Conservation (phyloP, 257 asterid genomes). For the Primulina tabacum region DNA sequence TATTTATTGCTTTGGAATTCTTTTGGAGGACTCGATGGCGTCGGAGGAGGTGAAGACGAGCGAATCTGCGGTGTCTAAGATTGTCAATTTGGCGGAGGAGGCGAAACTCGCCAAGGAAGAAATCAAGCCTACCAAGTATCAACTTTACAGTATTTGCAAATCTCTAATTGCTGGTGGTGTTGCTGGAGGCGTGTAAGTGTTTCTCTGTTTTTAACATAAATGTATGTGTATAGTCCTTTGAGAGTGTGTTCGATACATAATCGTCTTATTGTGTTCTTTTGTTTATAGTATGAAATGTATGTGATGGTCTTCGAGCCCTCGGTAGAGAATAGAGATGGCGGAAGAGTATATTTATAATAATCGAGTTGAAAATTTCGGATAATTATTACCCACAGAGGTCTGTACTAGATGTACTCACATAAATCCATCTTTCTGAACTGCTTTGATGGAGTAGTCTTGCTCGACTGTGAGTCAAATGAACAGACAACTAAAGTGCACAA, state of each 20-base stretch:
- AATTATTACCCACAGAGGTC: neutral
- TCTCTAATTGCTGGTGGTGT: constrained; percentile 95
- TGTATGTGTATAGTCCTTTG: neutral
- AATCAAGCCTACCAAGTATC: constrained; percentile 64
- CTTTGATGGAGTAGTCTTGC: neutral
- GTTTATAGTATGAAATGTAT: too few species aligned
- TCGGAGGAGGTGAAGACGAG: constrained; percentile 90
- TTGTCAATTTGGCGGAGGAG: constrained; percentile 88
- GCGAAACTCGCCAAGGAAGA: constrained; percentile 89
- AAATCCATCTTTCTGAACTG: neutral
- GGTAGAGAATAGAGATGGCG: neutral
- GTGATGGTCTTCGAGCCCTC: neutral
- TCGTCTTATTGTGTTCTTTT: neutral
- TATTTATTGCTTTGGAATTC: neutral
- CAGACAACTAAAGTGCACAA: neutral
- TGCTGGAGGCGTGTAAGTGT: constrained; percentile 93
- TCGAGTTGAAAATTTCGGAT: neutral
- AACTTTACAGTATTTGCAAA: constrained; percentile 70
- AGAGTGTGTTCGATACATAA: neutral
- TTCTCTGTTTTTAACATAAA: too few species aligned
- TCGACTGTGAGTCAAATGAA: neutral
- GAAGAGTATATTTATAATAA: neutral
- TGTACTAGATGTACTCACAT: neutral
- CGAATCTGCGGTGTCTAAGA: constrained; percentile 87
- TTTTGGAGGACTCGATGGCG: constrained; percentile 51